phyloP scores from a whole-genome alignment of 2,329 filamentous ascomycete genomes.

The Nigrograna mackinnonii region DNA sequence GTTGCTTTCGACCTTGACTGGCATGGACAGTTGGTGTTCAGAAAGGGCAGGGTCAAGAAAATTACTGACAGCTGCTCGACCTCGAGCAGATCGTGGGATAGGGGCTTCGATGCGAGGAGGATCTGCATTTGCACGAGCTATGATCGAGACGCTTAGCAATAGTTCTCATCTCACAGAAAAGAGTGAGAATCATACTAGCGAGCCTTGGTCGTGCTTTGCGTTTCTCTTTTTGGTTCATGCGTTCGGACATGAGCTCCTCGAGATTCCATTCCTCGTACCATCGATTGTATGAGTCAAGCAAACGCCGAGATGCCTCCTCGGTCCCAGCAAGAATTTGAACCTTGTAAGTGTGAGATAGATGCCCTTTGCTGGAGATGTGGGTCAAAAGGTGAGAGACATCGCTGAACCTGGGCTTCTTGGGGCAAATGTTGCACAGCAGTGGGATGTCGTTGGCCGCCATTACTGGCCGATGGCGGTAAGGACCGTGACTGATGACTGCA shows the following conservation, averaged over 20 bases:
- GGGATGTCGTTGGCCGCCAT: constrained; percentile 57
- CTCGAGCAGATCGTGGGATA: constrained; percentile 23
- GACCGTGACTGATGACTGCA: constrained; percentile 22
- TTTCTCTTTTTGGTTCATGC: constrained; percentile 75
- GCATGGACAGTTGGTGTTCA: constrained; percentile 19
- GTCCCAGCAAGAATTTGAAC: constrained; percentile 72
- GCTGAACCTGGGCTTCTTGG: constrained; percentile 78
- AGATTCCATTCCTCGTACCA: constrained; percentile 80
- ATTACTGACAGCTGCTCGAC: constrained; percentile 22
- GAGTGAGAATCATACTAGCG: constrained; percentile 25
- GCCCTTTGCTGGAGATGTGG: constrained; percentile 90
- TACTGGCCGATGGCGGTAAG: constrained; percentile 24
- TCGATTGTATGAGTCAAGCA: constrained; percentile 70
- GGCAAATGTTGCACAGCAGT: constrained; percentile 82
- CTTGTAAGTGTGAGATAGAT: constrained; percentile 82
- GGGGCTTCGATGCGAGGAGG: constrained; percentile 27
- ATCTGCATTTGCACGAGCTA: constrained; percentile 21
- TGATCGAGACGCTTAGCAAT: constrained; percentile 24
- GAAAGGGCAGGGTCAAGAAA: constrained; percentile 41
- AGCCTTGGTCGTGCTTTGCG: constrained; percentile 56
- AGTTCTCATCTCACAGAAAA: not conserved
- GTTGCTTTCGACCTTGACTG: constrained; percentile 39
- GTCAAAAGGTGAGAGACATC: constrained; percentile 92
- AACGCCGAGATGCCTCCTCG: constrained; percentile 65
- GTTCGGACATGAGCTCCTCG: constrained; percentile 73